These are phyloP conservation scores for Trametopsis cervina DNA, from an alignment of 768 basidiomycete species.

Conservation along the genomic window DNA sequence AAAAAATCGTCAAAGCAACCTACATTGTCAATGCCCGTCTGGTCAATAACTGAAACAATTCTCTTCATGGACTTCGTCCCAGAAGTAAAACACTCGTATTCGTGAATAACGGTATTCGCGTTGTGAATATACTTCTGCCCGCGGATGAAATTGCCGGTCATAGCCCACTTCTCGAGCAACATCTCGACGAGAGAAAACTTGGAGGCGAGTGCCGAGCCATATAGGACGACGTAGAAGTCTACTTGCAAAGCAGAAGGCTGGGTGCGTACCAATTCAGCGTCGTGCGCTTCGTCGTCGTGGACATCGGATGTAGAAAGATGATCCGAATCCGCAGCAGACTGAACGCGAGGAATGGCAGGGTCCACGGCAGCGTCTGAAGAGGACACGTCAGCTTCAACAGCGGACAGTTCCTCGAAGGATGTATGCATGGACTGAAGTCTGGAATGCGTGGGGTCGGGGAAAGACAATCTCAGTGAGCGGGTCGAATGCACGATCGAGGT, in stretches of 20 bases:
- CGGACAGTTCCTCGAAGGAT: conserved; percentile 48
- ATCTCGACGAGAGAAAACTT: conserved; percentile 58
- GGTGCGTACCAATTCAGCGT: conserved; percentile 7
- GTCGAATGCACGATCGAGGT: conserved; percentile 45
- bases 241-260: conserved; percentile 23
- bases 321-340: conserved; percentile 31
- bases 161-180: conserved; percentile 49
- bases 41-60: conserved; percentile 34
- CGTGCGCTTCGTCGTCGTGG: conserved; percentile 19
- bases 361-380: neutral
- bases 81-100: conserved; percentile 22
- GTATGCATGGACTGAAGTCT: conserved; percentile 49
- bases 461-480: conserved; percentile 72
- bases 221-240: conserved; percentile 59
- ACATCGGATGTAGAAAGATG: conserved; percentile 30
- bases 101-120: conserved; percentile 16
- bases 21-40: conserved; percentile 32
- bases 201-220: conserved; percentile 50
- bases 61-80: conserved; percentile 22
- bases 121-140: conserved; percentile 16
- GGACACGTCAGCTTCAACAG: conserved; percentile 27
- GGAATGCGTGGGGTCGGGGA: conserved; percentile 77
- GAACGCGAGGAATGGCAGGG: conserved; percentile 16
- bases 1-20: conserved; percentile 20
- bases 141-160: conserved; percentile 24